Conservation (phyloP, 805 yeast genomes). For the Tetrapisispora iriomotensis region DNA sequence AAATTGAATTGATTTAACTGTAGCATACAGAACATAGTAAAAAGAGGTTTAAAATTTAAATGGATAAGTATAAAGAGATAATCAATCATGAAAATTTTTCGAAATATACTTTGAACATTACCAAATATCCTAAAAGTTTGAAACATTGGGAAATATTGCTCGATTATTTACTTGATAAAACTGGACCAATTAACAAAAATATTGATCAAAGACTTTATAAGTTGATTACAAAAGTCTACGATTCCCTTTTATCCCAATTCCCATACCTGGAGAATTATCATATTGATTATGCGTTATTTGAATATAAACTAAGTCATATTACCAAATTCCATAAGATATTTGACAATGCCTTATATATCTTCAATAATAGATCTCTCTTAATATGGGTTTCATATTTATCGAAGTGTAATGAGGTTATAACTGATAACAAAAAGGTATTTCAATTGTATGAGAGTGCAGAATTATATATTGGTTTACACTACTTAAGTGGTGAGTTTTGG, state of each 20-base stretch:
- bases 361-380: constrained; percentile 24
- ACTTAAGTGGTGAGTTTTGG: constrained; percentile 29
- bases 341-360: constrained; percentile 14
- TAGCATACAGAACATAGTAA: too few species aligned
- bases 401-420: constrained; percentile 21
- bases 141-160: constrained; percentile 26
- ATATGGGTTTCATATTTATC: constrained; percentile 27
- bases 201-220: constrained; percentile 13
- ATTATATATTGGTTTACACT: constrained; percentile 26
- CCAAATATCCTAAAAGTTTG: constrained; percentile 20
- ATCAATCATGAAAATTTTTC: constrained; percentile 20
- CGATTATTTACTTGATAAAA: constrained; percentile 15
- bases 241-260: constrained; percentile 22
- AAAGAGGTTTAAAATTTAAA: too few species aligned
- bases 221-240: constrained; percentile 19
- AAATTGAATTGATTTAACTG: too few species aligned
- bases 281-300: constrained; percentile 28
- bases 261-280: constrained; percentile 28
- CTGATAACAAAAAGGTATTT: constrained; percentile 17
- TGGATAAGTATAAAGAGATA: constrained; percentile 17
- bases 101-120: constrained; percentile 15
- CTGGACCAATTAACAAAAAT: constrained; percentile 22
- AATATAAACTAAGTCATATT: constrained; percentile 25
- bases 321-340: constrained; percentile 20
- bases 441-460: constrained; percentile 27